Evolutionary conservation across 805 yeast genomes (phyloP).

Genomic region (Yamadazyma olivae): DNA sequence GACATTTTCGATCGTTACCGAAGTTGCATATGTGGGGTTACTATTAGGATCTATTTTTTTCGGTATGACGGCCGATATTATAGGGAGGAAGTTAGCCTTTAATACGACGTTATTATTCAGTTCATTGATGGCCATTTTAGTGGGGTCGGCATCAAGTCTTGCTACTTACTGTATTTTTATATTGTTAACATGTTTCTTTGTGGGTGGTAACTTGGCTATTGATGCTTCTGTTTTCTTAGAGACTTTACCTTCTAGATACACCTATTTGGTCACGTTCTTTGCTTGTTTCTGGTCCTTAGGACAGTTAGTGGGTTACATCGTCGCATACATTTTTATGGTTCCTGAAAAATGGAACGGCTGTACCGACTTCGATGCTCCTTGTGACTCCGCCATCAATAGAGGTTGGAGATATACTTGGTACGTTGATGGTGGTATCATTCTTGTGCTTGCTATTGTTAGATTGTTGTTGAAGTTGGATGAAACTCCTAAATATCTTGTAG

Average conservation of each 20-base stretch:
- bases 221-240: conserved; percentile 29
- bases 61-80: conserved; percentile 55
- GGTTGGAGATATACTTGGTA: conserved; percentile 61
- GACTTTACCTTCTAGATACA: conserved; percentile 22
- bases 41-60: conserved; percentile 51
- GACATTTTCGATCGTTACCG: conserved; percentile 42
- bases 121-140: conserved; percentile 20
- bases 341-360: conserved; percentile 25
- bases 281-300: conserved; percentile 65
- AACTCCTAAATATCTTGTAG: conserved; percentile 53
- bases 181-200: conserved; percentile 18
- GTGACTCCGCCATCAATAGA: conserved; percentile 45
- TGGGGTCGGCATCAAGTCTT: conserved; percentile 25
- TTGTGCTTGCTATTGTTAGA: conserved; percentile 29
- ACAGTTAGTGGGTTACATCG: conserved; percentile 47
- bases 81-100: conserved; percentile 53
- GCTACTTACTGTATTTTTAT: conserved; percentile 24
- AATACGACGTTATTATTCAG: conserved; percentile 24
- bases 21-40: conserved; percentile 39
- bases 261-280: conserved; percentile 25
- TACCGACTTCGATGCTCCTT: conserved; percentile 38
- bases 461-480: conserved; percentile 41
- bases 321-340: conserved; percentile 56
- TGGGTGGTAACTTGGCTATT: conserved; percentile 28
- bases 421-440: conserved; percentile 48